Percentiles rank a stretch among this genome's conserved stretches.
These are phyloP conservation scores for Crucihimalaya himalaica DNA, from an alignment of 345 rosid species.

Conservation along the genomic window DNA sequence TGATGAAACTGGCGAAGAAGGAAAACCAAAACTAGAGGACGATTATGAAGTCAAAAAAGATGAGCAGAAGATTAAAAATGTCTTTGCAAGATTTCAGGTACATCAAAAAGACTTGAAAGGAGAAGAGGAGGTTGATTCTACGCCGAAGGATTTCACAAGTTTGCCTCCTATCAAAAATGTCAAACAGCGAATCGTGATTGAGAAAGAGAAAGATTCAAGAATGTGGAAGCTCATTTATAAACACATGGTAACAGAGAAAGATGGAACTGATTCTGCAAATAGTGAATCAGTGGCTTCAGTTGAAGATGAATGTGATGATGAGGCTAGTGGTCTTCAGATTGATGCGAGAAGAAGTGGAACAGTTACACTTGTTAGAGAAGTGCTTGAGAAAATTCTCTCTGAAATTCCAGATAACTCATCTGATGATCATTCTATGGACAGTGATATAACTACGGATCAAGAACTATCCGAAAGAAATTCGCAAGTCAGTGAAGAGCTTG, in stretches of 20 bases:
- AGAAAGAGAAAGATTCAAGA: slow-evolving; percentile 53
- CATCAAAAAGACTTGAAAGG: slow-evolving; percentile 29
- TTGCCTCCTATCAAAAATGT: slow-evolving; percentile 19
- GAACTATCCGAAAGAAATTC: slow-evolving; percentile 39
- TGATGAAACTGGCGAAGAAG: background rate
- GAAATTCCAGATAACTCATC: slow-evolving; percentile 65
- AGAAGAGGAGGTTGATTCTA: slow-evolving; percentile 33
- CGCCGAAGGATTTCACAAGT: slow-evolving; percentile 9
- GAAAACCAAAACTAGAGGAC: slow-evolving; percentile 6
- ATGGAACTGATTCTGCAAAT: slow-evolving; percentile 43
- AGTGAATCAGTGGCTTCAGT: slow-evolving; percentile 31
- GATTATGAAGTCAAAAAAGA: slow-evolving; percentile 15
- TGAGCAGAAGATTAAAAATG: slow-evolving; percentile 24
- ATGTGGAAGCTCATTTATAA: slow-evolving; percentile 76
- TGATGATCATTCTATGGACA: slow-evolving; percentile 53
- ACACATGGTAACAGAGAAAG: slow-evolving; percentile 72
- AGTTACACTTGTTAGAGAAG: slow-evolving; percentile 73
- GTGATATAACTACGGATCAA: slow-evolving; percentile 46
- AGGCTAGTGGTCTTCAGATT: slow-evolving; percentile 37
- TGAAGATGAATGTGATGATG: slow-evolving; percentile 38
- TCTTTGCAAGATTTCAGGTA: slow-evolving; percentile 33
- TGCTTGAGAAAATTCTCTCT: slow-evolving; percentile 74
- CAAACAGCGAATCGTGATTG: slow-evolving; percentile 38
- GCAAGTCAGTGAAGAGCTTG: slow-evolving; percentile 40
- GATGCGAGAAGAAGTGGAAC: slow-evolving; percentile 56